Evolutionary conservation across 805 yeast genomes (phyloP).

Genomic region (Cyberlindnera maclurae): DNA sequence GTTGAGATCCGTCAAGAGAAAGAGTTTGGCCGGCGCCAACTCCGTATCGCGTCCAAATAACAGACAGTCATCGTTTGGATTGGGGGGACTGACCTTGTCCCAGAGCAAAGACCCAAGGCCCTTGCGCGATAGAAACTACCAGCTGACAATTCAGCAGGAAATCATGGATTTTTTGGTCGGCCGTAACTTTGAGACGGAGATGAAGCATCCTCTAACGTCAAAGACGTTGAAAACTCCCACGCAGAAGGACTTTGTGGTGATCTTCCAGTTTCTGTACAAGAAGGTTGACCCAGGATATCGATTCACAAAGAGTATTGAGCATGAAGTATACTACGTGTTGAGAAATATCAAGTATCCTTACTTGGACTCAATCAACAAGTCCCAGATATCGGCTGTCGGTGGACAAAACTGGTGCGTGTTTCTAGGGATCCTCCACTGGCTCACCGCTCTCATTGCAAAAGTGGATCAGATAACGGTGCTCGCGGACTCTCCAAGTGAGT

Average conservation of each 20-base stretch:
- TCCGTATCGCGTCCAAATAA: constrained; percentile 13
- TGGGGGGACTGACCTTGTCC: constrained; percentile 16
- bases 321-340: constrained; percentile 64
- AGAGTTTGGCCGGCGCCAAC: constrained; percentile 16
- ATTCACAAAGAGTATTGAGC: constrained; percentile 62
- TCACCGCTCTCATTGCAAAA: constrained; percentile 48
- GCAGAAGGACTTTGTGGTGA: constrained; percentile 72
- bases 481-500: constrained; percentile 22
- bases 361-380: constrained; percentile 69
- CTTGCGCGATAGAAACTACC: constrained; percentile 64
- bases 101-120: constrained; percentile 63
- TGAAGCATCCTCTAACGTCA: constrained; percentile 59
- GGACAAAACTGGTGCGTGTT: constrained; percentile 84
- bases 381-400: constrained; percentile 87
- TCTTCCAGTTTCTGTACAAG: constrained; percentile 75
- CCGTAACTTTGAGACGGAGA: constrained; percentile 67
- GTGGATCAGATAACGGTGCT: constrained; percentile 29
- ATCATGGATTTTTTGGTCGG: constrained; percentile 55
- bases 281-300: constrained; percentile 73
- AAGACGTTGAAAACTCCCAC: constrained; percentile 72
- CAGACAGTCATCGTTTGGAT: constrained; percentile 22
- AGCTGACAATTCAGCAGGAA: constrained; percentile 56
- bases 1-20: constrained; percentile 17
- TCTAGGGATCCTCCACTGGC: constrained; percentile 79
- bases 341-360: constrained; percentile 71